A percentile compares a stretch with the other conserved stretches of the same genome.
These are phyloP conservation scores for Marasmius tenuissimus DNA, from an alignment of 1,284 basidiomycete species.

Conservation along the genomic window DNA sequence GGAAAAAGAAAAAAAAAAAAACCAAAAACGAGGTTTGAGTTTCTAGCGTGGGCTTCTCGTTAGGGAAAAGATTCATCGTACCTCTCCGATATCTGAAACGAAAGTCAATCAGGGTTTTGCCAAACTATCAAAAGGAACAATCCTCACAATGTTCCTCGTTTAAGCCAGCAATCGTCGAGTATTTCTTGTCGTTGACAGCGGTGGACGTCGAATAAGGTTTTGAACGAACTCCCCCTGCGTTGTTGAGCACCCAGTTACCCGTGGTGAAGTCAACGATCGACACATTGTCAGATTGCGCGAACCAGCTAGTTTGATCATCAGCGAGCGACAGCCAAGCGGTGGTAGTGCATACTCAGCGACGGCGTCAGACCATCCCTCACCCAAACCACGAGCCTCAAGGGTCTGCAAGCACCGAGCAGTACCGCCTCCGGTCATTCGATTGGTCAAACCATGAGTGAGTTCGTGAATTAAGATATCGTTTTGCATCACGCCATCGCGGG, in stretches of 20 bases:
- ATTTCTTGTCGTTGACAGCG: neutral
- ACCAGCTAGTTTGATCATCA: neutral
- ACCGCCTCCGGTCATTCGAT: slow-evolving; percentile 41
- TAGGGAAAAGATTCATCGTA: neutral
- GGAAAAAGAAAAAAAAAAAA: no score
- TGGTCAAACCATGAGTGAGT: slow-evolving; percentile 37
- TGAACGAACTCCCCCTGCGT: slow-evolving; percentile 16
- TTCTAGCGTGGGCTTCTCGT: neutral
- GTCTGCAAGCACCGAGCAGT: slow-evolving; percentile 51
- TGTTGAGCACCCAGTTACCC: slow-evolving; percentile 20
- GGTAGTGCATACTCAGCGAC: slow-evolving; percentile 40
- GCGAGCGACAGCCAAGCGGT: neutral
- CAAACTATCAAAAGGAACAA: neutral
- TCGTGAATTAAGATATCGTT: slow-evolving; percentile 39
- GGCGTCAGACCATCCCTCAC: slow-evolving; percentile 57
- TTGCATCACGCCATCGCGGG: slow-evolving; percentile 38
- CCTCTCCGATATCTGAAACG: neutral
- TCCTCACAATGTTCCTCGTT: neutral
- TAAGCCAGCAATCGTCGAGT: neutral
- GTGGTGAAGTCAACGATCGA: neutral
- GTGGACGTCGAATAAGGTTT: neutral
- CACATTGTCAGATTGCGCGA: neutral
- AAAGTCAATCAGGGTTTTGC: neutral
- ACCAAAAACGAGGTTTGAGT: neutral
- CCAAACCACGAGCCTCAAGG: slow-evolving; percentile 48